Evolutionary conservation across 1,139 yeast species (phyloP).

Genomic region (Hemisphaericaspora subhashii): DNA sequence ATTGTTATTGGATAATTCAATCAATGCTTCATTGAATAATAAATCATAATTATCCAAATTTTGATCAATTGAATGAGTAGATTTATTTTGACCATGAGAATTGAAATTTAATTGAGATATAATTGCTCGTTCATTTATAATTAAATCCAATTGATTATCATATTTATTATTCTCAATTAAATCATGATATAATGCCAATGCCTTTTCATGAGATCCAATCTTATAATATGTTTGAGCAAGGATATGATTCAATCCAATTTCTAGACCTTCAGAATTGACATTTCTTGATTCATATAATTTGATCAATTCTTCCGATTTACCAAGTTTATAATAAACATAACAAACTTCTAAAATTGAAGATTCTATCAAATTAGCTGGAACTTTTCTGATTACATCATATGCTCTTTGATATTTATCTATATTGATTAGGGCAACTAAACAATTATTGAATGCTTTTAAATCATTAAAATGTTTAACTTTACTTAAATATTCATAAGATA

Average conservation of each 20-base stretch:
- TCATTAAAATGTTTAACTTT: slow-evolving; percentile 47
- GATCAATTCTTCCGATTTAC: slow-evolving; percentile 42
- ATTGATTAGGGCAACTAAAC: slow-evolving; percentile 69
- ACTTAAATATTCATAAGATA: slow-evolving; percentile 44
- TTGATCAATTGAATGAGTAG: slow-evolving; percentile 8
- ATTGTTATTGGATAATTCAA: slow-evolving; percentile 47
- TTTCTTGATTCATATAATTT: slow-evolving; percentile 33
- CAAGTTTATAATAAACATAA: slow-evolving; percentile 71
- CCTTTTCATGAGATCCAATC: slow-evolving; percentile 55
- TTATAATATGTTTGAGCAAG: slow-evolving; percentile 80
- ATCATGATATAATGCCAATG: slow-evolving; percentile 55
- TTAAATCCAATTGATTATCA: slow-evolving; percentile 54
- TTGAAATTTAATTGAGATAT: slow-evolving; percentile 49
- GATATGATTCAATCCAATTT: slow-evolving; percentile 64
- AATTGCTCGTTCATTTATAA: slow-evolving; percentile 70
- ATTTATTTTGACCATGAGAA: slow-evolving; percentile 7
- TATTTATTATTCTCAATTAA: slow-evolving; percentile 43
- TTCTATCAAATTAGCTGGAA: slow-evolving; percentile 34
- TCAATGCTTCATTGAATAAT: slow-evolving; percentile 67
- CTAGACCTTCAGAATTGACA: slow-evolving; percentile 21
- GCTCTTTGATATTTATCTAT: slow-evolving; percentile 69
- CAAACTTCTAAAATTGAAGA: slow-evolving; percentile 57
- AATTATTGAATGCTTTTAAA: slow-evolving; percentile 54
- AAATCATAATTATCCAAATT: slow-evolving; percentile 33
- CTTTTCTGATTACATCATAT: slow-evolving; percentile 42